Percentiles rank a stretch among this genome's conserved stretches.
These are phyloP conservation scores for Tanacetum coccineum DNA, from an alignment of 129 eudicot genomes.

Conservation along the genomic window DNA sequence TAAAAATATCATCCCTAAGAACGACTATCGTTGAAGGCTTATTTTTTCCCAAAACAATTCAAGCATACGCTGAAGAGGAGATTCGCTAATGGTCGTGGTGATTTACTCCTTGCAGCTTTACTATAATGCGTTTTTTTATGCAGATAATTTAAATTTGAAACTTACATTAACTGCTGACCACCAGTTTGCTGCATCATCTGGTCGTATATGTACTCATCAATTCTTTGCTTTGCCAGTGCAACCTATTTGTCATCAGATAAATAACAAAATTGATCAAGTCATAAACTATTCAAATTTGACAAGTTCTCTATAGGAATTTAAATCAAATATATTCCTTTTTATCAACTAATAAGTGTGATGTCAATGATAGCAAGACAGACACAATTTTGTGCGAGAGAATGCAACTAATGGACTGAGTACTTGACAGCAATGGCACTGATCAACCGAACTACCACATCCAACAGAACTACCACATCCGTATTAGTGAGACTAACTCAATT, in stretches of 20 bases:
- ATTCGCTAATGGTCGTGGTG: too few species aligned
- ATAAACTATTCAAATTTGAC: not conserved
- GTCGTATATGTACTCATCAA: conserved; percentile 87
- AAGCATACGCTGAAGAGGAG: too few species aligned
- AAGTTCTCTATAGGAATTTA: not conserved
- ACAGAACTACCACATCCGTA: conserved; percentile 9
- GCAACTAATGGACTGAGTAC: too few species aligned
- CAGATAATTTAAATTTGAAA: conserved; percentile 18
- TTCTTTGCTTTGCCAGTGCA: conserved; percentile 84
- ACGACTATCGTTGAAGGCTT: not conserved
- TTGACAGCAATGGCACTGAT: too few species aligned
- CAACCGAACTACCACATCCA: conserved; percentile 7
- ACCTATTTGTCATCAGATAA: conserved; percentile 45
- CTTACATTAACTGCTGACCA: conserved; percentile 49
- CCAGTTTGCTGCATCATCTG: conserved; percentile 77
- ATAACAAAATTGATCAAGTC: not conserved
- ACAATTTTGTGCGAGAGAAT: too few species aligned
- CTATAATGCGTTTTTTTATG: too few species aligned
- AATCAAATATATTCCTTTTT: not conserved
- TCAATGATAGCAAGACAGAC: not conserved
- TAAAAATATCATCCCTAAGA: not conserved
- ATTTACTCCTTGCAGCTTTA: too few species aligned
- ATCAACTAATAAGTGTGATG: not conserved
- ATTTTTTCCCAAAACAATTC: not conserved
- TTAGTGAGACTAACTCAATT: too few species aligned